These are phyloP conservation scores for Themeda triandra DNA, from an alignment of 176 grass and related monocot genomes.

Conservation along the genomic window DNA sequence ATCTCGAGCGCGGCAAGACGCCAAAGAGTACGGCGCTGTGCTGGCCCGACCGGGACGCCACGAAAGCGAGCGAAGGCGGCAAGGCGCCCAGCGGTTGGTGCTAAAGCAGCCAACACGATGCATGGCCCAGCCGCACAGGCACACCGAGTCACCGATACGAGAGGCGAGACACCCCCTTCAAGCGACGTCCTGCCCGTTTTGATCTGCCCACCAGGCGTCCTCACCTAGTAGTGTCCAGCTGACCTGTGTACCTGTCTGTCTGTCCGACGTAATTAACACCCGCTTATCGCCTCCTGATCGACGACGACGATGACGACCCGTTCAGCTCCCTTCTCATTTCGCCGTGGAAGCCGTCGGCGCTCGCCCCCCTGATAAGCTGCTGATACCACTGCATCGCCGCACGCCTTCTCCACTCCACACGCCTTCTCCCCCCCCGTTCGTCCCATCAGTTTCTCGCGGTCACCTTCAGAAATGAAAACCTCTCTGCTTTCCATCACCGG, in stretches of 20 bases:
- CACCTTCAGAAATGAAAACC: conserved; percentile 15
- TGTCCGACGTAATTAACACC: background rate
- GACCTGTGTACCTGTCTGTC: background rate
- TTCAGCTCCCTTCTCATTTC: background rate
- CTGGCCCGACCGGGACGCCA: background rate
- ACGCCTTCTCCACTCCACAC: background rate
- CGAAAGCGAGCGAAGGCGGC: background rate
- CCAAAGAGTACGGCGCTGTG: background rate
- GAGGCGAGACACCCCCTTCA: no score
- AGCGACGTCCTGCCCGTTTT: background rate
- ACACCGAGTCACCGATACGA: background rate
- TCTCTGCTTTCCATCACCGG: background rate
- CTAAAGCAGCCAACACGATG: background rate
- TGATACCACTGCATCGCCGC: background rate
- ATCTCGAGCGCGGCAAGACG: background rate
- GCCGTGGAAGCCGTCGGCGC: background rate
- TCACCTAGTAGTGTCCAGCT: no score
- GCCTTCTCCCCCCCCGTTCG: background rate
- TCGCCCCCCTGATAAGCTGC: background rate
- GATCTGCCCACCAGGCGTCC: no score
- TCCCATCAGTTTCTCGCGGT: background rate
- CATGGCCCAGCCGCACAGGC: background rate
- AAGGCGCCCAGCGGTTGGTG: background rate
- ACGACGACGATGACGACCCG: background rate
- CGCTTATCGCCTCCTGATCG: background rate